Base-by-base conservation (phyloP, 305 asterid genomes). In the Rubia peregrina region DNA sequence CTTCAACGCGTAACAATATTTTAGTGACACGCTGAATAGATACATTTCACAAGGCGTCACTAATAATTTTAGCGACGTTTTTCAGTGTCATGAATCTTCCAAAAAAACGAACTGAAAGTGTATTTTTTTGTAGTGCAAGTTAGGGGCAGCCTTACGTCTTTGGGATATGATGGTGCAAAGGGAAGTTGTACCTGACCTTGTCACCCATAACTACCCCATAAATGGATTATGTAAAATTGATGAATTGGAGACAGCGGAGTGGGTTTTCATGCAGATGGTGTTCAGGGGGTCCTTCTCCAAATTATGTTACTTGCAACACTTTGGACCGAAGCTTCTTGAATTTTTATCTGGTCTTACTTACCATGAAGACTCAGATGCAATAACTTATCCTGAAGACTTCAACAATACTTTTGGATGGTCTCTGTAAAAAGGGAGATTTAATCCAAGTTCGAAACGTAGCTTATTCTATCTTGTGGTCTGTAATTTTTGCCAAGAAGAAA, bases 231-330 rank as follows among this genome's bases (percentile, higher is more conserved):
- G 95, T 85, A 85, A 86, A 77, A 80, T 62, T 1, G 87, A 95
- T 72, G 80, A 89, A 57, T 59, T 93, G 75, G 82, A 71, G 80
- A 83, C 68, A 78, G 94, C 98, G 3, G 90, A 84, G 74, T 83
- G 80, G 86, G 74, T 90, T 80, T 78, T 93, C 33, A 51, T 63
- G 40, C 83, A 88, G 83, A 93, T 93, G 97, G 66, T 78, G 53
- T 9, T 26, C 44, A 78, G n/a, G 80, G 59, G 98, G 95, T 44
- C 92, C 89, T 75, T 67, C 76, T 70, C 96, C 96, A 64, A 86
- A 79, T 71, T 85, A 93, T 85, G 87, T 89, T 51, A 91, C 96
- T 46, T 92, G 83, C 85, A 92, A 92, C 87, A 85, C 90, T 53
- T 82, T 92, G 76, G 80, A 5, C 84, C 75, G 69, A 83, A 73